Base-by-base conservation (phyloP, 2,329 filamentous ascomycete species). In the Didymella arachidicola region DNA sequence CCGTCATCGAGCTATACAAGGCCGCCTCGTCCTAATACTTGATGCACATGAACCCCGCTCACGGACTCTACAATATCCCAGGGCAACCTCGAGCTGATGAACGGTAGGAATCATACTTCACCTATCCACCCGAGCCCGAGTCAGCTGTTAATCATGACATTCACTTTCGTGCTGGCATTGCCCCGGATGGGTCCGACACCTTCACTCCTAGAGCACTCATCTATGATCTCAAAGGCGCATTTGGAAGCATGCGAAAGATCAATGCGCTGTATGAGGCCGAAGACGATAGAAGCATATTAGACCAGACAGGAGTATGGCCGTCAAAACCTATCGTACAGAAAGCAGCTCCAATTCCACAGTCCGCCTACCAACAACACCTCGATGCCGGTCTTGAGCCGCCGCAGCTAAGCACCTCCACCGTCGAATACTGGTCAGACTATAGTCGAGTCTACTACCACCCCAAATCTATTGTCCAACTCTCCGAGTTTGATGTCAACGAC, bases 351-450 rank as follows among this genome's bases (percentile, higher is more conserved):
- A 91, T 98, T 51, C 79, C 83, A 36, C 86, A 85, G 59, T 92
- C 86, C 71, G 81, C 87, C 45, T 98, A 97, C 75, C 92, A 96
- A 71, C 84, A 86, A 70, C 89, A 87, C 63, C 86, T 98, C 3
- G 91, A 97, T 66, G 79, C 86, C 29, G 93, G 92, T 22, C 74
- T 84, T 5, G 76, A 85, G 3, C 83, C 88, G 6, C 85, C 90
- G 0, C 79, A 82, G 51, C 83, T 97, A 19, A 89, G 84, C 1
- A 82, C 87, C 1, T 85, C 87, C 7, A 85, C 86, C 11, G 90
- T 98, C n/a, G 87, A 92, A 53, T 98, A 95, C 79, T 99, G 95
- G 94, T 96, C 93, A 30, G 95, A 99, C 77, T 98, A 93, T 78
- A 96, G 92, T 67, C 87, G 92, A 26, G 86, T 95, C n/a, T 99